Evolutionary conservation across 2,329 filamentous ascomycete species (phyloP), one percentile per base, ranked within the genome.

Genomic region (Botrytis hyacinthi): DNA sequence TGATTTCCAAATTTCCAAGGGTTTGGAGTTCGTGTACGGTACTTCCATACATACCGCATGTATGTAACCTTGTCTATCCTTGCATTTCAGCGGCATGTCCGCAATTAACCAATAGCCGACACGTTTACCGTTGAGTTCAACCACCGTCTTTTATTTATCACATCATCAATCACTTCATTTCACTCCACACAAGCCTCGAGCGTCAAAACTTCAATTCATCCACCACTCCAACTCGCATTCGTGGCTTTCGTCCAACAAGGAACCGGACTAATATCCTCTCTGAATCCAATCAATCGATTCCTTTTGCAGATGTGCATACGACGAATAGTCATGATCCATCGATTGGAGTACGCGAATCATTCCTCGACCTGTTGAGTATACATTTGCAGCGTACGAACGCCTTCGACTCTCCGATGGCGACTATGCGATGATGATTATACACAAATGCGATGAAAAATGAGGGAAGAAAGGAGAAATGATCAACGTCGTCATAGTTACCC

Each of bases 131-230:
- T 42, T 68, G 29, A 57, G 5, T 20, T 68, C 35, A 57, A 57
- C 66, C 66, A 54, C 48, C 35, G 18, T 37, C 65, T 54, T 68
- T 68, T 54, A 37, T 26, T 26, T 29, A 35, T 54, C 65, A 54
- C 65, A 54, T 54, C 48, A 57, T 42, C 66, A 57, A 57, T 57
- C 48, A 37, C 48, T 57, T 69, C 48, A 57, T 69, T 69, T 69
- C 66, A 57, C 66, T 69, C 26, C 48, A 42, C 18, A 42, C 18
- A 57, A 42, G 18, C 48, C 29, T 44, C 29, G 22, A 35, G 20
- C 51, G 51, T 57, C 51, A 57, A 57, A 18, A 18, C 63, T 48
- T 35, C 66, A 32, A 44, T 42, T 69, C 66, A 69, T 32, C 37
- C 37, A 54, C 65, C 46, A 54, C 20, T 48, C 35, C 65, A 68